Evolutionary conservation across 2,329 filamentous ascomycete genomes (phyloP).

Genomic region (Fusarium zealandicum): DNA sequence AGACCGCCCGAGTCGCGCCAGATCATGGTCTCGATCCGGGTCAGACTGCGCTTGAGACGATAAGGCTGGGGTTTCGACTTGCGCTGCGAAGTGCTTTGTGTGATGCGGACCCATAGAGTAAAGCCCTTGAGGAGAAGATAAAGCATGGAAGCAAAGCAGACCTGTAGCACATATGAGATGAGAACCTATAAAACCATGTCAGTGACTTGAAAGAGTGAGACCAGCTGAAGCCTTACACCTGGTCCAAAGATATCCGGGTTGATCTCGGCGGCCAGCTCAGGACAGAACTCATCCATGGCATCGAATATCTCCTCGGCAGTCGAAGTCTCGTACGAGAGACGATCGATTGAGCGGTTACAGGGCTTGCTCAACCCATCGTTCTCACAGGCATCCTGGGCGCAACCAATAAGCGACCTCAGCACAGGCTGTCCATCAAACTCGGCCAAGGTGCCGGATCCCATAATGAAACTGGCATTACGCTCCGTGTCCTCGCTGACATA

Average conservation of each 20-base stretch:
- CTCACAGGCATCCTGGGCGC: constrained; percentile 47
- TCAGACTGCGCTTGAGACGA: constrained; percentile 43
- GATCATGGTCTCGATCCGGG: constrained; percentile 48
- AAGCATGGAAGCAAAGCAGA: constrained; percentile 46
- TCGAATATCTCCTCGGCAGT: constrained; percentile 43
- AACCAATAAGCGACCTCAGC: constrained; percentile 45
- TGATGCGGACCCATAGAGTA: constrained; percentile 46
- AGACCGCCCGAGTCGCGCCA: constrained; percentile 48
- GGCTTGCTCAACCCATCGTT: constrained; percentile 45
- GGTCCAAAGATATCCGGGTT: constrained; percentile 51
- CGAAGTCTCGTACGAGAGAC: constrained; percentile 38
- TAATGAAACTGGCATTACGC: constrained; percentile 47
- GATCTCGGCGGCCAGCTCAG: constrained; percentile 47
- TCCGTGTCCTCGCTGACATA: constrained; percentile 46
- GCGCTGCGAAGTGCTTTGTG: constrained; percentile 38
- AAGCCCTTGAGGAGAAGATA: constrained; percentile 48
- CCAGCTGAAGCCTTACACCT: constrained; percentile 42
- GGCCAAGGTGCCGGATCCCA: constrained; percentile 45
- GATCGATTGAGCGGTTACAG: constrained; percentile 42
- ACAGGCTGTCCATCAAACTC: constrained; percentile 44
- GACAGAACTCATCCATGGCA: constrained; percentile 48
- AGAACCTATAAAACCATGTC: constrained; percentile 42
- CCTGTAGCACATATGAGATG: constrained; percentile 50
- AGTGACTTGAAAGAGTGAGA: not conserved
- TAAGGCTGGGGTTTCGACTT: constrained; percentile 31